Conservation (phyloP, 2,329 filamentous ascomycete species). For the Ceratocystis lukuohia region DNA sequence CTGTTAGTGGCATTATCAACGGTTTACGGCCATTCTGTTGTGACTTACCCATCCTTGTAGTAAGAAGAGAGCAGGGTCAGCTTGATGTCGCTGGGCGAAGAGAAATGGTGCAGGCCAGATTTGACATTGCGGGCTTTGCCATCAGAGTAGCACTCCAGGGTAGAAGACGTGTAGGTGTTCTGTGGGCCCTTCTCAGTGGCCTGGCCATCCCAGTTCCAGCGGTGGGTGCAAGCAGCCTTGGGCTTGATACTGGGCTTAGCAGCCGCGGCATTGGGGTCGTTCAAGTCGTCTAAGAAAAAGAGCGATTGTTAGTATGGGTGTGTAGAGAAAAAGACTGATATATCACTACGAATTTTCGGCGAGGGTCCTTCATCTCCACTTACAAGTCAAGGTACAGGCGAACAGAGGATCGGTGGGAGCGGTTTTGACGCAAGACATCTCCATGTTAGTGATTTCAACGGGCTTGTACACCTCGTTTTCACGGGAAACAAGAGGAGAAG, state of each 20-base stretch:
- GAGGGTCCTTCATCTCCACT: neutral
- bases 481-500: conserved; percentile 5
- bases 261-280: conserved; percentile 11
- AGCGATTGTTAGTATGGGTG: neutral
- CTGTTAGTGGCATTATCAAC: neutral
- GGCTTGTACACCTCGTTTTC: neutral
- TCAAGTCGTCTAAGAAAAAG: conserved; percentile 4
- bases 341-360: neutral
- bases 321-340: neutral
- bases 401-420: neutral
- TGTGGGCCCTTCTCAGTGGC: conserved; percentile 23
- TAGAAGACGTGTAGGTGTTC: conserved; percentile 20
- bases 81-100: neutral
- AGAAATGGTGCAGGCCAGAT: conserved; percentile 8
- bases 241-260: neutral
- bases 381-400: conserved; percentile 16
- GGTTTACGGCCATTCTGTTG: neutral
- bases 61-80: conserved; percentile 14
- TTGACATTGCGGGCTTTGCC: conserved; percentile 6
- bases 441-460: conserved; percentile 10
- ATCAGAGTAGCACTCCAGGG: conserved; percentile 16
- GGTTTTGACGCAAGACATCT: conserved; percentile 4
- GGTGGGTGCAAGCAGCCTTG: conserved; percentile 18
- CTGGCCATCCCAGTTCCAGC: conserved; percentile 24
- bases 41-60: neutral